Base-by-base conservation (phyloP, 1,139 yeast genomes). In the Blastobotrys arbuscula region DNA sequence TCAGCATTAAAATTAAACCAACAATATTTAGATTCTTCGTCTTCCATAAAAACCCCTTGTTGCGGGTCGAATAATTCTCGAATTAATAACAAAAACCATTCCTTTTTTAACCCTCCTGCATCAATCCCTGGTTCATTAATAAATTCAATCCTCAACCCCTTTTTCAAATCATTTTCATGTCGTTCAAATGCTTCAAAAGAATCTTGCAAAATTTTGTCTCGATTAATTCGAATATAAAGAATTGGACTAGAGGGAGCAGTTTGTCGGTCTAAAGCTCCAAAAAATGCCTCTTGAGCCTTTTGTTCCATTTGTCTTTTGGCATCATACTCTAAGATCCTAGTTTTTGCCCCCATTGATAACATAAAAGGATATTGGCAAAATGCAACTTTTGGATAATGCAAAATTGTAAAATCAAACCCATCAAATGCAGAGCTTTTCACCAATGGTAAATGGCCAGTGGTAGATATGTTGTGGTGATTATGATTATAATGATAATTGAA, bases 71-170 rank as follows among this genome's bases (percentile, higher is more conserved):
- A 85, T 2, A 92, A 65, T 21, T 82, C 82, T 51, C 78, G 77
- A 1, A 86, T 81, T 39, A 92, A 68, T 30, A 89, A 65, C 45
- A 81, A 70, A 64, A 92, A 90, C 97, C 97, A 92, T 61, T 92
- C 97, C 62, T 89, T 90, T 56, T 82, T 79, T 52, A 90, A 72
- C 0, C 98, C 98, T 1, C 97, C 98, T 0, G 89, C 97, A 69
- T 92, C 98, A 20, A 90, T 76, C 0, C 97, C 97, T 0, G 92
- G 94, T 60, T 92, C 97, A 48, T 82, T 82, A 2, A 83, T 66
- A 64, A 92, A 92, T 58, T 85, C 90, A 12, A 92, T 84, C 54
- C 80, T 74, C 26, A 90, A 67, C 2, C 88, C 77, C 62, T 89
- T 90, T 60, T 84, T 82, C 53, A 90, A 71, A 58, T 86, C 88